A percentile compares a stretch with the other conserved stretches of the same genome.
These are phyloP conservation scores for Gleditsia sinensis DNA, from an alignment of 306 rosid species.

Conservation along the genomic window DNA sequence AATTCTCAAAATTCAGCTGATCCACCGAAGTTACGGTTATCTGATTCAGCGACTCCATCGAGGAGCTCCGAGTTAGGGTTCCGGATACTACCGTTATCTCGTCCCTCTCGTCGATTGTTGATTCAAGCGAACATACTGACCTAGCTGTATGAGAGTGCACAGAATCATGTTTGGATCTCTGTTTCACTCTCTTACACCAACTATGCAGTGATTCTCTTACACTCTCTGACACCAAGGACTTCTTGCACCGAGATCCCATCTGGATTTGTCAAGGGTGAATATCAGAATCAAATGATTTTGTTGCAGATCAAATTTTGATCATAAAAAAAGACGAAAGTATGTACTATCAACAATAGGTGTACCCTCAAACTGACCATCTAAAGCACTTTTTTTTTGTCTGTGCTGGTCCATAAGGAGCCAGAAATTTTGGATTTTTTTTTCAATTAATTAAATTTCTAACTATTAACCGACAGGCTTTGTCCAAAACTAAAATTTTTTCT, in stretches of 20 bases:
- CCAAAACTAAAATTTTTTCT: too few relatives aligned
- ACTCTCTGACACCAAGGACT: slow-evolving; percentile 83
- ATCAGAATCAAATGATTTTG: background rate
- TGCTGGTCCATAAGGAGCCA: too few relatives aligned
- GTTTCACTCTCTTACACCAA: slow-evolving; percentile 97
- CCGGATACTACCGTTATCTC: slow-evolving; percentile 80
- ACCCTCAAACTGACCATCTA: background rate
- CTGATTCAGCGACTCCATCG: slow-evolving; percentile 72
- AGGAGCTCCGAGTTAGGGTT: slow-evolving; percentile 72
- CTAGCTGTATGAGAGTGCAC: slow-evolving; percentile 61
- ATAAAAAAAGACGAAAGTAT: background rate
- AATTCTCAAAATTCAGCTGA: slow-evolving; percentile 45
- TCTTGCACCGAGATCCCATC: slow-evolving; percentile 91
- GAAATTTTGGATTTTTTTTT: too few relatives aligned
- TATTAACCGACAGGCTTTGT: too few relatives aligned
- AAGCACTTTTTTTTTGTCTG: too few relatives aligned
- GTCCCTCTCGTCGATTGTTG: slow-evolving; percentile 72
- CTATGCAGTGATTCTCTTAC: slow-evolving; percentile 92
- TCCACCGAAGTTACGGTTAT: slow-evolving; percentile 59
- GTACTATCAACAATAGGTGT: background rate
- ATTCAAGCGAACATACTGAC: slow-evolving; percentile 82
- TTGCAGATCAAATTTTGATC: background rate
- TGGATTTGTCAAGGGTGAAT: slow-evolving; percentile 34
- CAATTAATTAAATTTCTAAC: too few relatives aligned
- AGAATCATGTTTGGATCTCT: slow-evolving; percentile 71